phyloP scores from a whole-genome alignment of 345 rosid species.

The Heritiera fomes region DNA sequence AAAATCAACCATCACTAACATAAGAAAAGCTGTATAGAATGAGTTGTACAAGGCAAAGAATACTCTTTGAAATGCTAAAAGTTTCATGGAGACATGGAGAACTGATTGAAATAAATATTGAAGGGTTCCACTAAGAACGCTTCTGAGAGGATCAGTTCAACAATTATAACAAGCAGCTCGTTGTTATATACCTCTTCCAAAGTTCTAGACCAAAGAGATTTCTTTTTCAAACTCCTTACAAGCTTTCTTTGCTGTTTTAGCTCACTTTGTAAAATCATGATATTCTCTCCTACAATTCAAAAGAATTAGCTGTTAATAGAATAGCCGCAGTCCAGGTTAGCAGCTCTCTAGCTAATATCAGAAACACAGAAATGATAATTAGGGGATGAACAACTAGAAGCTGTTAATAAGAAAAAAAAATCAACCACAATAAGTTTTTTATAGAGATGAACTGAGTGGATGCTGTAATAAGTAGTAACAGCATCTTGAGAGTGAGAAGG shows the following conservation, averaged over 20 bases:
- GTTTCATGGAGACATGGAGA: background rate
- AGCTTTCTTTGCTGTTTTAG: conserved; percentile 70
- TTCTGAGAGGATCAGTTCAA: background rate
- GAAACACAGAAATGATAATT: background rate
- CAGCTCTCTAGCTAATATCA: background rate
- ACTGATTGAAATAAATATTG: background rate
- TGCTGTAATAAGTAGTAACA: background rate
- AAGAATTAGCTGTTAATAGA: conserved; percentile 12
- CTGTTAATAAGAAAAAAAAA: background rate
- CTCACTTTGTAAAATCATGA: conserved; percentile 59
- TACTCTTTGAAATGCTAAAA: background rate
- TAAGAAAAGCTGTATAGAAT: background rate
- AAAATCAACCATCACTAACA: background rate
- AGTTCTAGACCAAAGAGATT: conserved; percentile 85
- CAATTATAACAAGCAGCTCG: conserved; percentile 15
- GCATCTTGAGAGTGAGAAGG: background rate
- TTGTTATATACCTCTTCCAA: conserved; percentile 66
- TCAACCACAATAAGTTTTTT: background rate
- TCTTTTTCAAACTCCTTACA: conserved; percentile 74
- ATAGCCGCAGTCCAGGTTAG: background rate
- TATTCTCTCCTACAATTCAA: conserved; percentile 63
- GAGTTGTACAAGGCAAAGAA: background rate
- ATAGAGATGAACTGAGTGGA: background rate
- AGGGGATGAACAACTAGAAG: background rate
- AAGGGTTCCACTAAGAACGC: background rate